Percentiles rank a stretch among this genome's conserved stretches.
phyloP scores from a whole-genome alignment of 805 yeast species.

The Teunomyces pallodes region DNA sequence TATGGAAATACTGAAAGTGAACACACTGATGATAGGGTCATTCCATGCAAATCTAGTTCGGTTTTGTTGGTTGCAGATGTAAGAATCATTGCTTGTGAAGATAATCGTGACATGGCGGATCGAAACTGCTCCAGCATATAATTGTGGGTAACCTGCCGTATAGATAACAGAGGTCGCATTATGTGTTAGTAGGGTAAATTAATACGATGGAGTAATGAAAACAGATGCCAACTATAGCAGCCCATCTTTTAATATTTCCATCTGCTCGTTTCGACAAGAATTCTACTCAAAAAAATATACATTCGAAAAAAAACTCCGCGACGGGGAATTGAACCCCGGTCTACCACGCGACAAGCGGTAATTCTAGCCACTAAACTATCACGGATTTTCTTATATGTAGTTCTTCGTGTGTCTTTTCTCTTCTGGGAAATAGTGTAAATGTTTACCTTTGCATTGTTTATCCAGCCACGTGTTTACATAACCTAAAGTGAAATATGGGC shows the following conservation, averaged over 20 bases:
- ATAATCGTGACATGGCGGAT: constrained; percentile 34
- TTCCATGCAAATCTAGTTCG: constrained; percentile 53
- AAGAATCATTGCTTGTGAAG: constrained; percentile 44
- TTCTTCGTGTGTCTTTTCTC: background rate
- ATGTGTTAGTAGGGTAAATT: background rate
- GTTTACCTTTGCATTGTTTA: too few species aligned
- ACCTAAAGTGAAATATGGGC: too few species aligned
- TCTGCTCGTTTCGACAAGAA: background rate
- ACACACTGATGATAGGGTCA: constrained; percentile 82
- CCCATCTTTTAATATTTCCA: background rate
- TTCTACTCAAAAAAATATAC: background rate
- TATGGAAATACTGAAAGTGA: constrained; percentile 76
- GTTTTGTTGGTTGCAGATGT: constrained; percentile 30
- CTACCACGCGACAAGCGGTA: constrained; percentile 22
- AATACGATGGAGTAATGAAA: background rate
- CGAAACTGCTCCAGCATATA: constrained; percentile 16
- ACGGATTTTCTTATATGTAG: background rate
- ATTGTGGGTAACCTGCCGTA: background rate
- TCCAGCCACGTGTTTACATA: too few species aligned
- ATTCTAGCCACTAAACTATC: constrained; percentile 11
- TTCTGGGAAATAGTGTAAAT: too few species aligned
- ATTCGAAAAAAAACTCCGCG: constrained; percentile 15
- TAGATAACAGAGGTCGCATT: background rate
- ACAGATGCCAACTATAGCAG: background rate
- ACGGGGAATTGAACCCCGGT: constrained; percentile 24